These are phyloP conservation scores for Debaryomyces nepalensis DNA, from an alignment of 1,139 yeast species.

Conservation along the genomic window DNA sequence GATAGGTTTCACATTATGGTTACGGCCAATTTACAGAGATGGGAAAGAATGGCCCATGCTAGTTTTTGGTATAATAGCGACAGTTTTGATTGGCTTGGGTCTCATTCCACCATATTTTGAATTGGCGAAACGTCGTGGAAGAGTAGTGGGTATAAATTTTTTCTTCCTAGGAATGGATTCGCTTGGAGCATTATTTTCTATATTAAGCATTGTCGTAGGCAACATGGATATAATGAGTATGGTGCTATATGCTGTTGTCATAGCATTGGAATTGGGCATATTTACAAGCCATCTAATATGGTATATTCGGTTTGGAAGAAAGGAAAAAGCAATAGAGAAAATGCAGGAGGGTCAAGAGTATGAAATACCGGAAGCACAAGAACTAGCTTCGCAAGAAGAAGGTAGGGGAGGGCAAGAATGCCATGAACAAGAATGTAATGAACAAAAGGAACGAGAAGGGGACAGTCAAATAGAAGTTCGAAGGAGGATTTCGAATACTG, in stretches of 20 bases:
- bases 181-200: constrained; percentile 77
- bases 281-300: constrained; percentile 71
- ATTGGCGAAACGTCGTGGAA: constrained; percentile 73
- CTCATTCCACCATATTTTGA: constrained; percentile 89
- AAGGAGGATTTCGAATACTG: background rate
- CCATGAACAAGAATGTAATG: background rate
- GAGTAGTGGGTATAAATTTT: constrained; percentile 88
- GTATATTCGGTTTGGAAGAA: constrained; percentile 58
- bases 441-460: background rate
- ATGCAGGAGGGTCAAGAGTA: constrained; percentile 8
- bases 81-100: constrained; percentile 75
- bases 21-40: constrained; percentile 65
- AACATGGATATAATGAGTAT: constrained; percentile 76
- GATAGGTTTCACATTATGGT: constrained; percentile 72
- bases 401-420: background rate
- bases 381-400: background rate
- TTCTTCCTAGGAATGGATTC: constrained; percentile 79
- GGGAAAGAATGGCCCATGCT: constrained; percentile 77
- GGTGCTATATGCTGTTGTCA: constrained; percentile 70
- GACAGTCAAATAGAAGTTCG: background rate
- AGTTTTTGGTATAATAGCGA: constrained; percentile 78
- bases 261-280: constrained; percentile 78
- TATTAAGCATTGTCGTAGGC: constrained; percentile 67
- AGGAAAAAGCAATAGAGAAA: constrained; percentile 25
- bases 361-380: background rate